Conservation (phyloP, 345 rosid genomes). For the Gossypium turneri region DNA sequence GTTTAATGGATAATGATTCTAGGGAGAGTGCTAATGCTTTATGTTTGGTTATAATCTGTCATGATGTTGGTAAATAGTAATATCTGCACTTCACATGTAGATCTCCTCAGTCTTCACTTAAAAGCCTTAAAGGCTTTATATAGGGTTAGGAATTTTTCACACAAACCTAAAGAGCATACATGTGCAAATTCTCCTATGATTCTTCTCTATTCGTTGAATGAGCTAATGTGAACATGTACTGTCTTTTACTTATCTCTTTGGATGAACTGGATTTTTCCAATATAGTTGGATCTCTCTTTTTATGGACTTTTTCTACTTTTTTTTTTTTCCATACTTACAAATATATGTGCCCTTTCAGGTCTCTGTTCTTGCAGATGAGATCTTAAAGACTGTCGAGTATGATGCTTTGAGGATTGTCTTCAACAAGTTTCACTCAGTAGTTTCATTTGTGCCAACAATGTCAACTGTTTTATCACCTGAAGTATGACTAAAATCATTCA, state of each 20-base stretch:
- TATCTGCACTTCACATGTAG: background rate
- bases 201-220: background rate
- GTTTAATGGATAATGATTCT: no score
- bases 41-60: background rate
- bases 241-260: background rate
- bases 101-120: background rate
- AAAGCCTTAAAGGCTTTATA: background rate
- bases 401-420: conserved; percentile 89
- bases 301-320: conserved; percentile 28
- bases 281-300: background rate
- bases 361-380: conserved; percentile 92
- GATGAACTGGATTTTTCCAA: background rate
- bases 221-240: background rate
- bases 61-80: background rate
- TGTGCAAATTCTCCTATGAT: background rate
- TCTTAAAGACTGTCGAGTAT: conserved; percentile 81
- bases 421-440: conserved; percentile 87
- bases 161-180: background rate
- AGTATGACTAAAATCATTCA: conserved; percentile 37
- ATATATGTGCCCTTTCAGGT: conserved; percentile 43
- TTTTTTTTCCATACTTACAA: conserved; percentile 29
- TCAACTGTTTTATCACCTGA: conserved; percentile 87
- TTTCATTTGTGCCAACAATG: conserved; percentile 68
- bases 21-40: background rate
- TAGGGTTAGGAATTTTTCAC: background rate